Evolutionary conservation across 148 eudicot species (phyloP).

Genomic region (Nyssa sinensis): DNA sequence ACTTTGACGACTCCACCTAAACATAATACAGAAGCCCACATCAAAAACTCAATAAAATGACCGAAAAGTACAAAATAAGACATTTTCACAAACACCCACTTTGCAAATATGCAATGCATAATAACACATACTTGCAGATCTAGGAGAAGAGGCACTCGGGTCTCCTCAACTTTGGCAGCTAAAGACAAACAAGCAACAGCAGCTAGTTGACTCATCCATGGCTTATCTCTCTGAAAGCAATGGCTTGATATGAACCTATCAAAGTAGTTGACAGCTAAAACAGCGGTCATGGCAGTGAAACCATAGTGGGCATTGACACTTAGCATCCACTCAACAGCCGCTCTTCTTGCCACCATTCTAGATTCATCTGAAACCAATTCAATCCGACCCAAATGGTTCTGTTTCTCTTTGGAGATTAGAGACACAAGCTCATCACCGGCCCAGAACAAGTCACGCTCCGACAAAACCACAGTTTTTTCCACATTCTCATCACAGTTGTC

Average conservation of each 20-base stretch:
- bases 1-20: slow-evolving; percentile 57
- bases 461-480: slow-evolving; percentile 5
- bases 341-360: slow-evolving; percentile 41
- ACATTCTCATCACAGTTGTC: background rate
- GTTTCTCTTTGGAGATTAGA: slow-evolving; percentile 53
- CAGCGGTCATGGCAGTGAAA: slow-evolving; percentile 42
- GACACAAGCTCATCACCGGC: slow-evolving; percentile 41
- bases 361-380: slow-evolving; percentile 21
- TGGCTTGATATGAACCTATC: slow-evolving; percentile 53
- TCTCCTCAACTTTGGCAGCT: slow-evolving; percentile 83
- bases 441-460: slow-evolving; percentile 29
- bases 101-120: slow-evolving; percentile 4
- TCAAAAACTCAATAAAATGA: background rate
- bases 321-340: slow-evolving; percentile 62
- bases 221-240: slow-evolving; percentile 49
- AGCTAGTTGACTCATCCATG: slow-evolving; percentile 77
- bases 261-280: slow-evolving; percentile 65
- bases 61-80: background rate
- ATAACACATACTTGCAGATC: slow-evolving; percentile 66
- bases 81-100: slow-evolving; percentile 38
- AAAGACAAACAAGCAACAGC: slow-evolving; percentile 82
- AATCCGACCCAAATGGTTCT: slow-evolving; percentile 13
- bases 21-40: slow-evolving; percentile 15
- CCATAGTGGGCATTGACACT: slow-evolving; percentile 51
- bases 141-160: slow-evolving; percentile 58